Percentiles rank a stretch among this genome's conserved stretches.
These are phyloP conservation scores for Tetraselmis striata DNA, from an alignment of 139 green algal genomes.

Conservation along the genomic window DNA sequence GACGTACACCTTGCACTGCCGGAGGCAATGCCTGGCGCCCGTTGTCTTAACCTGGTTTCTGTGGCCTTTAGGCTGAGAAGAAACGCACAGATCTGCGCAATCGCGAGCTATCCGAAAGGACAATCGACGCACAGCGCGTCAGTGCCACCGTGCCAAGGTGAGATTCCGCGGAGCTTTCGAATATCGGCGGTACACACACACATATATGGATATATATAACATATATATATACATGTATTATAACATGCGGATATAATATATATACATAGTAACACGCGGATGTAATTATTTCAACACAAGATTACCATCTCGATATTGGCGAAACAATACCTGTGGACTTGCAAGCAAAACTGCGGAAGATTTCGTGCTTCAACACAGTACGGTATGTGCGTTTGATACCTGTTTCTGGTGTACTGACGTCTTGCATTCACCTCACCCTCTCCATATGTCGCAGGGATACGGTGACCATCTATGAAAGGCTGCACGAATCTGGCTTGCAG, in stretches of 20 bases:
- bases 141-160: conserved; percentile 57
- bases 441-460: conserved; percentile 33
- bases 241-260: too few species aligned
- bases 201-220: too few species aligned
- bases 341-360: conserved; percentile 42
- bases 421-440: not conserved
- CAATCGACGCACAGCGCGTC: conserved; percentile 79
- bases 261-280: too few species aligned
- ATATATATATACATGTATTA: too few species aligned
- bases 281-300: too few species aligned
- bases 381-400: not conserved
- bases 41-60: not conserved
- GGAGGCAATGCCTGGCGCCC: too few species aligned
- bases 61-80: conserved; percentile 57
- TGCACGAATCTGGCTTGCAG: conserved; percentile 71
- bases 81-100: conserved; percentile 28
- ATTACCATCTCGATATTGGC: not conserved
- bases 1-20: too few species aligned
- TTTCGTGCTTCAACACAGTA: not conserved
- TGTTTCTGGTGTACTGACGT: not conserved
- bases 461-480: conserved; percentile 65
- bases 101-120: conserved; percentile 59
- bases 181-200: not conserved
- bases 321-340: too few species aligned
- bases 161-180: not conserved